A percentile compares a stretch with the other conserved stretches of the same genome.
Evolutionary conservation across 192 early-diverging fungal genomes (phyloP).

Genomic region (Coemansia sp.): DNA sequence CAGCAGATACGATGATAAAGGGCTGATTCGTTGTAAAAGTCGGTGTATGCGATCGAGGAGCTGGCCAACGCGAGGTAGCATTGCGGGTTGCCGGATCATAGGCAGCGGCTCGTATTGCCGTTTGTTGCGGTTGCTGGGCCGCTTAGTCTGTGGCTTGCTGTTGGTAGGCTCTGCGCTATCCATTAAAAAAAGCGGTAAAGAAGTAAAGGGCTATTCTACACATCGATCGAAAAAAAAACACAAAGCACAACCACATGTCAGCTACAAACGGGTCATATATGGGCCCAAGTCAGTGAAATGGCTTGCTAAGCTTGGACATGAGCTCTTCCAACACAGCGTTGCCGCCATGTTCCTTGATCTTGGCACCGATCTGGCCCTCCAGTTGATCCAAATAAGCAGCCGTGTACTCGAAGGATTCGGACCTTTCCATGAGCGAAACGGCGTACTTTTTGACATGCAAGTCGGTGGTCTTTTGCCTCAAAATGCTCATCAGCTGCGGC

Average conservation of each 20-base stretch:
- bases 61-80: constrained; percentile 28
- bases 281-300: constrained; percentile 3
- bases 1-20: not conserved
- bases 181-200: not conserved
- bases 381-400: constrained; percentile 59
- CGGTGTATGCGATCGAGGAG: constrained; percentile 16
- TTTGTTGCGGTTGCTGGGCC: constrained; percentile 6
- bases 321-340: constrained; percentile 63
- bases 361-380: constrained; percentile 61
- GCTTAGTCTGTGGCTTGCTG: not conserved
- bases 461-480: constrained; percentile 81
- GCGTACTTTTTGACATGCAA: constrained; percentile 86
- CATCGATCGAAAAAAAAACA: not conserved
- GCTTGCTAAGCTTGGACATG: constrained; percentile 50
- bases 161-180: not conserved
- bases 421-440: constrained; percentile 73
- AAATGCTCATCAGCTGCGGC: constrained; percentile 78
- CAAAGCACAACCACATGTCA: not conserved
- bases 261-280: not conserved
- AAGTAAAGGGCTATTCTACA: not conserved
- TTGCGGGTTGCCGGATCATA: constrained; percentile 20
- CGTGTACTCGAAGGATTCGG: constrained; percentile 80
- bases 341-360: constrained; percentile 74
- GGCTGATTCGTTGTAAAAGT: not conserved
- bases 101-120: constrained; percentile 12